Evolutionary conservation across 371 early-diverging fungal genomes (phyloP).

Genomic region (Apophysomyces ossiformis): DNA sequence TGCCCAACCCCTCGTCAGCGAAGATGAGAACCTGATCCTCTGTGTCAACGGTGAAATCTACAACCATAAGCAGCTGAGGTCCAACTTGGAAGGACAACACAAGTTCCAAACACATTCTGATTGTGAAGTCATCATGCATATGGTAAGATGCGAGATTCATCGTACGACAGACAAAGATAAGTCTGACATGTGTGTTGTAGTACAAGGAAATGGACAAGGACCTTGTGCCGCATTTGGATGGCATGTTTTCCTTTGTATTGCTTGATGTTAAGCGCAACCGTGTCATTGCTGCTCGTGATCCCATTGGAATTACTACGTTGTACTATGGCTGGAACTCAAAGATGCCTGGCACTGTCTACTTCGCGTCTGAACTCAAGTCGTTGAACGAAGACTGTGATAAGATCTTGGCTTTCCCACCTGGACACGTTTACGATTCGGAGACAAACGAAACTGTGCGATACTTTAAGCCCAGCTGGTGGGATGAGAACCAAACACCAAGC

Average conservation of each 20-base stretch:
- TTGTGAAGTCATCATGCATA: conserved; percentile 94
- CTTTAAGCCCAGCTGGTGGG: conserved; percentile 93
- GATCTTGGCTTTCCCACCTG: conserved; percentile 95
- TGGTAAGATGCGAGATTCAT: conserved; percentile 60
- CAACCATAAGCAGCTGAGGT: conserved; percentile 90
- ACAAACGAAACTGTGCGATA: conserved; percentile 80
- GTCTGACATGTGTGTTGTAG: no score
- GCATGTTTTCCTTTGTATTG: conserved; percentile 95
- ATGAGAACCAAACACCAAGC: conserved; percentile 55
- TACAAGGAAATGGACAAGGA: conserved; percentile 73
- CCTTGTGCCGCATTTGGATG: conserved; percentile 84
- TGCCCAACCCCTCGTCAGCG: conserved; percentile 93
- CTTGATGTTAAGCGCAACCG: conserved; percentile 84
- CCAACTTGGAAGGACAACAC: conserved; percentile 67
- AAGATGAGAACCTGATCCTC: conserved; percentile 82
- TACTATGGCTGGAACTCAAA: conserved; percentile 90
- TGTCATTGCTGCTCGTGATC: conserved; percentile 92
- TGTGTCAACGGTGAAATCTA: conserved; percentile 98
- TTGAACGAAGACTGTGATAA: conserved; percentile 94
- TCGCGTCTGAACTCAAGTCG: conserved; percentile 93
- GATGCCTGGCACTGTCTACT: conserved; percentile 87
- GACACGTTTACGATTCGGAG: conserved; percentile 85
- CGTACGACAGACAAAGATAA: no score
- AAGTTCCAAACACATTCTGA: conserved; percentile 94
- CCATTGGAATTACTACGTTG: conserved; percentile 96